Evolutionary conservation across 2,329 filamentous ascomycete genomes (phyloP).

Genomic region (Cytospora paraplurivora): DNA sequence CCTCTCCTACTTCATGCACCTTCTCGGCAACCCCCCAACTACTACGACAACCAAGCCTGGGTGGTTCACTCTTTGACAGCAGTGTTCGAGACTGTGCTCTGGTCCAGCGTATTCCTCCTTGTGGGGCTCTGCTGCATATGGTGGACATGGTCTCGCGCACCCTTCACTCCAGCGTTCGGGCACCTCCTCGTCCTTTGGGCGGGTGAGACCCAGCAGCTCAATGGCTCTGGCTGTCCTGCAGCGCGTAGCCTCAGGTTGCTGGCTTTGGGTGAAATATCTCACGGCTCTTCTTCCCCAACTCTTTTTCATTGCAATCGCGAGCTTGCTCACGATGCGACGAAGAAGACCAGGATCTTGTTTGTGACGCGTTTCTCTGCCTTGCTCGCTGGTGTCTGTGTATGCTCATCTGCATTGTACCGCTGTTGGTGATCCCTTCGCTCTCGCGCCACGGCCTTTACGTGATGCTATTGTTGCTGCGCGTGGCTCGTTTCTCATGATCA

Average conservation of each 20-base stretch:
- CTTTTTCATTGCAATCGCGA: slow-evolving; percentile 6
- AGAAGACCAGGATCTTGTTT: not conserved
- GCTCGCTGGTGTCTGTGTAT: too few species aligned
- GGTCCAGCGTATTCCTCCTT: not conserved
- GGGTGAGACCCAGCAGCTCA: not conserved
- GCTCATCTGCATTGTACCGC: not conserved
- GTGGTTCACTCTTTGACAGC: not conserved
- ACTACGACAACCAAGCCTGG: not conserved
- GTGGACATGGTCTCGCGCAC: not conserved
- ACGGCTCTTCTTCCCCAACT: not conserved
- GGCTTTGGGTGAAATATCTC: not conserved
- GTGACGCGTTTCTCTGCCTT: not conserved
- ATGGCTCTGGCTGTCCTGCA: slow-evolving; percentile 1
- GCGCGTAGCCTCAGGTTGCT: slow-evolving; percentile 1
- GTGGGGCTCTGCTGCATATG: not conserved
- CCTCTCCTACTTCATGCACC: not conserved
- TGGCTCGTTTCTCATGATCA: too few species aligned
- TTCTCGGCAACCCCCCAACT: not conserved
- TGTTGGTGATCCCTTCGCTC: not conserved
- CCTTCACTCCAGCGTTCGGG: not conserved
- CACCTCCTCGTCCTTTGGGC: not conserved
- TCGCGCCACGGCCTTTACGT: too few species aligned
- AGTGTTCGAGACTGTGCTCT: not conserved
- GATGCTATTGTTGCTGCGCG: too few species aligned
- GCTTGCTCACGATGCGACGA: slow-evolving; percentile 8